Conservation (phyloP, 805 yeast genomes). For the Candida verbasci region DNA sequence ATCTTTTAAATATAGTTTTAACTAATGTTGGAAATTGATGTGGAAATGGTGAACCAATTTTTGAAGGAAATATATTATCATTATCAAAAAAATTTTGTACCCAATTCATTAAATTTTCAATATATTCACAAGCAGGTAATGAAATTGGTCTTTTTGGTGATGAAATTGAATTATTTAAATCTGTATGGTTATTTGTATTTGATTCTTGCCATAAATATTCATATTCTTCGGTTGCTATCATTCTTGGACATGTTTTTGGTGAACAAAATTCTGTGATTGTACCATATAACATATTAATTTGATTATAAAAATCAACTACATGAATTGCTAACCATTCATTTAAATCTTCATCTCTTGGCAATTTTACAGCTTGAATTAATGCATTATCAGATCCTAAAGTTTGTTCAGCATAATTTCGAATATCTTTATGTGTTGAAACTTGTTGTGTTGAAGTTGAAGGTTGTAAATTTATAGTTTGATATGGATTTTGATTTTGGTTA, state of each 20-base stretch:
- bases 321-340: constrained; percentile 97
- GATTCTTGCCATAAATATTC: constrained; percentile 97
- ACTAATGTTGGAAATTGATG: constrained; percentile 74
- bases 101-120: constrained; percentile 92
- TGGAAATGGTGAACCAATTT: constrained; percentile 89
- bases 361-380: constrained; percentile 84
- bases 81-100: constrained; percentile 89
- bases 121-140: constrained; percentile 91
- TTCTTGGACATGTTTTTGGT: constrained; percentile 88
- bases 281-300: constrained; percentile 93
- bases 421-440: constrained; percentile 60
- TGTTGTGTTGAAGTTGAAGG: constrained; percentile 19
- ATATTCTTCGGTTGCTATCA: constrained; percentile 97
- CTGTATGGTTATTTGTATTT: constrained; percentile 29
- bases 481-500: constrained; percentile 21
- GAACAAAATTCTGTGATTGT: constrained; percentile 96
- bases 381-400: constrained; percentile 92
- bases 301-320: constrained; percentile 96
- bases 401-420: constrained; percentile 87
- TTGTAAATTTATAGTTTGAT: constrained; percentile 27
- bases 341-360: constrained; percentile 88
- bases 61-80: constrained; percentile 84
- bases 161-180: not conserved
- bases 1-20: constrained; percentile 82
- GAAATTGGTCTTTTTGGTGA: constrained; percentile 68